These are phyloP conservation scores for Candida palmyrensis DNA, from an alignment of 805 yeast genomes.

Conservation along the genomic window DNA sequence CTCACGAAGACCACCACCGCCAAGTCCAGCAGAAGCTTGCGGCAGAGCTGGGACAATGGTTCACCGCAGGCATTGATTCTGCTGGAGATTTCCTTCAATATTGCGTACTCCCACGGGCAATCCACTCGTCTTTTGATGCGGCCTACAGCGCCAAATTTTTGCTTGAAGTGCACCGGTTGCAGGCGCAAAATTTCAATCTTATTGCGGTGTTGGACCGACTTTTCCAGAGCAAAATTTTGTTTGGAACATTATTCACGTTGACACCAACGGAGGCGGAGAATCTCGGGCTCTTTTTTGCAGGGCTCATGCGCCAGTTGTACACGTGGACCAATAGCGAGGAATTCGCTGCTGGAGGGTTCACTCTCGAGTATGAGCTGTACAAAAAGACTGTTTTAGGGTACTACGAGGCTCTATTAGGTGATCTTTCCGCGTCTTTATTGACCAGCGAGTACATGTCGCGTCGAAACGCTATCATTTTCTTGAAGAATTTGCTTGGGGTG, in stretches of 20 bases:
- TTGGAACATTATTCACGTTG: slow-evolving; percentile 59
- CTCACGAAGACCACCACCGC: slow-evolving; percentile 40
- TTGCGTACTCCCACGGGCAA: slow-evolving; percentile 71
- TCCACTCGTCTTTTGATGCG: slow-evolving; percentile 82
- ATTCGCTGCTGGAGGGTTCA: slow-evolving; percentile 25
- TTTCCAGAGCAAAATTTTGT: slow-evolving; percentile 44
- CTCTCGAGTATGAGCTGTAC: slow-evolving; percentile 8
- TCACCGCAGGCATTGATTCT: slow-evolving; percentile 14
- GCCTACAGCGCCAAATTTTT: slow-evolving; percentile 61
- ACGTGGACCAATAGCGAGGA: slow-evolving; percentile 32
- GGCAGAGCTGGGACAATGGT: slow-evolving; percentile 34
- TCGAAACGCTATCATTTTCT: slow-evolving; percentile 71
- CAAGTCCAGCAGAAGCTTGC: slow-evolving; percentile 21
- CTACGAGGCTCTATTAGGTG: slow-evolving; percentile 47
- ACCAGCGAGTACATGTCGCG: slow-evolving; percentile 69
- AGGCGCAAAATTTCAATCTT: slow-evolving; percentile 32
- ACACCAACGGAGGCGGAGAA: slow-evolving; percentile 80
- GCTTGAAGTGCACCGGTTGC: slow-evolving; percentile 39
- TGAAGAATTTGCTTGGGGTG: slow-evolving; percentile 57
- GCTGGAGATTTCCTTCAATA: slow-evolving; percentile 42
- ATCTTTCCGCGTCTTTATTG: slow-evolving; percentile 37
- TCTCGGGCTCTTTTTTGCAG: slow-evolving; percentile 67
- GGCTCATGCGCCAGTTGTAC: slow-evolving; percentile 45
- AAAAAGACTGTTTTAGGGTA: slow-evolving; percentile 40
- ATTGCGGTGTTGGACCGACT: slow-evolving; percentile 39